These are phyloP conservation scores for Spongiforma sp. DNA, from an alignment of 1,284 basidiomycete genomes.

Conservation along the genomic window DNA sequence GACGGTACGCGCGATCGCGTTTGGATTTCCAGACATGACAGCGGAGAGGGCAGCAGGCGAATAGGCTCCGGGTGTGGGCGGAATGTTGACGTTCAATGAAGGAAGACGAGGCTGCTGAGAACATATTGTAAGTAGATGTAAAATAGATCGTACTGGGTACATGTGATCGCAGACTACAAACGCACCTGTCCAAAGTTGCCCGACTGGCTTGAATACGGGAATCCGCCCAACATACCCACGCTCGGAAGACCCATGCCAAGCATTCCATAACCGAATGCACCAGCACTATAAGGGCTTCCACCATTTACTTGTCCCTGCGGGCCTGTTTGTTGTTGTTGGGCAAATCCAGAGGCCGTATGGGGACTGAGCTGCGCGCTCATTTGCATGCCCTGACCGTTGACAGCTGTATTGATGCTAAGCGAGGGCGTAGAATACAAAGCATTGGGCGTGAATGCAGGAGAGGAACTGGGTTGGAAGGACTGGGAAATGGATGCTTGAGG, in stretches of 20 bases:
- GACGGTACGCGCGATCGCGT: conserved; percentile 87
- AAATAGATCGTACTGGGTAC: background rate
- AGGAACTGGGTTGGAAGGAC: conserved; percentile 47
- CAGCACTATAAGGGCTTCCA: conserved; percentile 53
- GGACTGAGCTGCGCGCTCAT: conserved; percentile 72
- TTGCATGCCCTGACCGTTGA: conserved; percentile 48
- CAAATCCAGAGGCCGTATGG: conserved; percentile 49
- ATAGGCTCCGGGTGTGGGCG: conserved; percentile 61
- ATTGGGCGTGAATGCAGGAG: conserved; percentile 48
- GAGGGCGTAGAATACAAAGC: conserved; percentile 76
- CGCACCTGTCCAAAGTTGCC: conserved; percentile 69
- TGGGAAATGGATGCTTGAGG: conserved; percentile 69
- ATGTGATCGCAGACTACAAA: conserved; percentile 8
- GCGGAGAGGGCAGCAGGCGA: conserved; percentile 74
- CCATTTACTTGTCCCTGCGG: conserved; percentile 47
- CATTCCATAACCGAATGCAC: conserved; percentile 67
- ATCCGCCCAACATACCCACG: conserved; percentile 69
- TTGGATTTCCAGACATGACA: conserved; percentile 67
- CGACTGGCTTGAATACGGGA: conserved; percentile 74
- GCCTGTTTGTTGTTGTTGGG: conserved; percentile 50
- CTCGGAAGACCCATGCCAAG: conserved; percentile 74
- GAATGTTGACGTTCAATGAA: conserved; percentile 66
- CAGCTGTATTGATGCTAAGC: conserved; percentile 67
- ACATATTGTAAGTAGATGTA: conserved; percentile 31
- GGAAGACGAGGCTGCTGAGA: conserved; percentile 60